Base-by-base conservation (phyloP, 2,329 filamentous ascomycete species). In the Colletotrichum echinochloae region DNA sequence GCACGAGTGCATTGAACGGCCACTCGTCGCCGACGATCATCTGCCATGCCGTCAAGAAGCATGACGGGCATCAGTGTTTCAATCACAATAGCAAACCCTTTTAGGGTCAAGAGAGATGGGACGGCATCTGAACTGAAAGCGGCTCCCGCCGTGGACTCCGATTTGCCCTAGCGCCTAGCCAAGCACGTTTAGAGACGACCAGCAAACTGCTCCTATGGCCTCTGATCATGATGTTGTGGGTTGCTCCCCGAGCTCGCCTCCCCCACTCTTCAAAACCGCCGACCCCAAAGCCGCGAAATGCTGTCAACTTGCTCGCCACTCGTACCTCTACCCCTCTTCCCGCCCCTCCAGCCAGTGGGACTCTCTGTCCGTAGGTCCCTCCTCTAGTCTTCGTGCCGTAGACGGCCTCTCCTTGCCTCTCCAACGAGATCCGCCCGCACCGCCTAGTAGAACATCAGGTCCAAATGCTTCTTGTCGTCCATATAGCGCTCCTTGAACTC, bases 401-500 rank as follows among this genome's bases (percentile, higher is more conserved):
- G 39, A 26, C 7, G 5, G 1, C 57, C n/a, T 20, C 35, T 55
- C 54, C n/a, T 37, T 7, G 37, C 30, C 4, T 20, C 41, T 30
- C 28, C 41, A 11, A 18, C 33, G 12, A 8, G 2, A n/a, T 20
- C 7, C 11, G 5, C 12, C 8, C 14, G 33, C 5, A 14, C 35
- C 7, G 23, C 44, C 59, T 44, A 93, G 76, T 89, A 93, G 80
- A 93, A 93, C 28, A 93, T 78, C 76, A 93, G 77, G 57, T 86
- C 86, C 75, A 92, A 75, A 74, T 88, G 81, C 75, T 85, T 86
- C 74, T 89, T 86, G 68, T 87, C 83, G 63, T 86, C 86, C 30
- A 81, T 84, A 76, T 94, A 97, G 73, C 90, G 86, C 60, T 90
- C 89, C 79, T 90, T 91, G 74, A 98, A 87, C 76, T 93, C 90